phyloP scores from a whole-genome alignment of 495 filamentous ascomycete species.

The Aspergillus nanangensis region DNA sequence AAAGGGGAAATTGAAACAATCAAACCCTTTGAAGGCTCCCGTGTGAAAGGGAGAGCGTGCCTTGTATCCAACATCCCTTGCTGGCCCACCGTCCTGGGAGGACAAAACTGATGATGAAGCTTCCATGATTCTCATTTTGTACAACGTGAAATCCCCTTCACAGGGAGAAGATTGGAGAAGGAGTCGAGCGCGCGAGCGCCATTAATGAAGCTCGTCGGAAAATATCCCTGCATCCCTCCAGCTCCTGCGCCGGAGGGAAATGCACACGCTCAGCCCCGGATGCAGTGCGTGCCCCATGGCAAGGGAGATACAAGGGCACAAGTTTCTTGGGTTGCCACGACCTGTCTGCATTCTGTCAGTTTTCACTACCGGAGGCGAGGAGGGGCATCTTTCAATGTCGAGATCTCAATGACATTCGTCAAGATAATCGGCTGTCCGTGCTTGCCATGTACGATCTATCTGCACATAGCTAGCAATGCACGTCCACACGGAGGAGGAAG shows the following conservation, averaged over 20 bases:
- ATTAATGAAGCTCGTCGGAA: too few relatives aligned
- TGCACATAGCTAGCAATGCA: not conserved
- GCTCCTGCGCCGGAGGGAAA: not conserved
- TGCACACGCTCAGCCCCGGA: not conserved
- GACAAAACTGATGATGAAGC: not conserved
- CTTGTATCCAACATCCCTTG: slow-evolving; percentile 7
- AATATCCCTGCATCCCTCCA: not conserved
- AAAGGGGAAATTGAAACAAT: not conserved
- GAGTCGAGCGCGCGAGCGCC: too few relatives aligned
- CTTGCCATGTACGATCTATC: not conserved
- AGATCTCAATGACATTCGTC: not conserved
- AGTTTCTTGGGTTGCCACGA: slow-evolving; percentile 7
- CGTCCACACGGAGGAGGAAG: not conserved
- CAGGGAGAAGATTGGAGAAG: too few relatives aligned
- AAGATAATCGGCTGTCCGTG: not conserved
- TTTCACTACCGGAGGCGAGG: not conserved
- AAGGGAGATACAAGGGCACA: not conserved
- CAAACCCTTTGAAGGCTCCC: not conserved
- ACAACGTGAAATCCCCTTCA: not conserved
- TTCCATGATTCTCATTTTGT: not conserved
- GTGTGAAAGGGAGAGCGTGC: not conserved
- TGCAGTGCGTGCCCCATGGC: not conserved
- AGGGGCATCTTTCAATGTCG: not conserved
- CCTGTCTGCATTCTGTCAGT: not conserved
- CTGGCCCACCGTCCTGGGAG: slow-evolving; percentile 1